These are phyloP conservation scores for Sugiyamaella floridensis DNA, from an alignment of 805 yeast species.

Conservation along the genomic window DNA sequence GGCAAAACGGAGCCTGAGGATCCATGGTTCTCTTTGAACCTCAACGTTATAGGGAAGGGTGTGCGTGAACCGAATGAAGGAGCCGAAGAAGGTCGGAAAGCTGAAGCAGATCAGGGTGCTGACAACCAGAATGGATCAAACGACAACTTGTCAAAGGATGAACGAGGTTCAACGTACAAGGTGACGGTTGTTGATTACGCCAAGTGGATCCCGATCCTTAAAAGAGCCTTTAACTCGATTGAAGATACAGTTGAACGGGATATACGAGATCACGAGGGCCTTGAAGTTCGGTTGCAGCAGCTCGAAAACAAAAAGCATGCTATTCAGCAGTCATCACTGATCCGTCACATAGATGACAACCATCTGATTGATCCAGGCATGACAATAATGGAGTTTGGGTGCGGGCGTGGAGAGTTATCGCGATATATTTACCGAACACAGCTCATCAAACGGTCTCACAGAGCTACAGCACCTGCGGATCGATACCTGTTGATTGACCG, in stretches of 20 bases:
- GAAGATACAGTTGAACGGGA: conserved; percentile 10
- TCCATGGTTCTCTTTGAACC: conserved; percentile 27
- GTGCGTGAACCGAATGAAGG: not conserved
- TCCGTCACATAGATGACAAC: conserved; percentile 51
- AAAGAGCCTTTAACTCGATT: conserved; percentile 3
- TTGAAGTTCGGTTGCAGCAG: conserved; percentile 41
- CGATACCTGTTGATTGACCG: conserved; percentile 64
- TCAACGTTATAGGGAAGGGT: conserved; percentile 34
- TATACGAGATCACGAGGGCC: conserved; percentile 29
- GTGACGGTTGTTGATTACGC: conserved; percentile 16
- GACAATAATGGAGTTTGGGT: conserved; percentile 70
- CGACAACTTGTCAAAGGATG: too few species aligned
- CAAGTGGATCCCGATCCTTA: conserved; percentile 29
- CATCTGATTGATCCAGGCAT: conserved; percentile 32
- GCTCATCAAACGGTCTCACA: conserved; percentile 20
- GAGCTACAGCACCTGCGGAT: not conserved
- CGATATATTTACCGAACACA: conserved; percentile 43
- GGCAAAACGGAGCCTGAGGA: conserved; percentile 21
- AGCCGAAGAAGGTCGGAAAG: not conserved
- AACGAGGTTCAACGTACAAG: not conserved
- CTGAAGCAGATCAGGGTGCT: not conserved
- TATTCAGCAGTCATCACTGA: conserved; percentile 71
- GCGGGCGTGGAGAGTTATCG: conserved; percentile 82
- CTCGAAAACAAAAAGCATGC: conserved; percentile 66
- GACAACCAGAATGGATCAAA: too few species aligned